A percentile compares a stretch with the other conserved stretches of the same genome.
These are phyloP conservation scores for Schwanniomyces etchellsii DNA, from an alignment of 1,139 yeast species.

Conservation along the genomic window DNA sequence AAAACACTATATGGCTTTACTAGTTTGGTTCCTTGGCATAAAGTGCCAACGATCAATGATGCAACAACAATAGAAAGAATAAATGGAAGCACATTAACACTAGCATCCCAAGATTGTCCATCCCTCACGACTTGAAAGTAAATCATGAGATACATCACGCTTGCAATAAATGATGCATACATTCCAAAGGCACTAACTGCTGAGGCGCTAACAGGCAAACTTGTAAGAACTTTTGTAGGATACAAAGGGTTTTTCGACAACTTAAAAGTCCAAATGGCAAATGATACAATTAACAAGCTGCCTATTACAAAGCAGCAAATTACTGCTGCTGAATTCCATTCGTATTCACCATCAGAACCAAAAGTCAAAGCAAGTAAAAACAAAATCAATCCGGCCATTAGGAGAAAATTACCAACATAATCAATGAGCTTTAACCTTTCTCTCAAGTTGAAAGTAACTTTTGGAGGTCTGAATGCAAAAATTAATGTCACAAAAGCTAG, in stretches of 20 bases:
- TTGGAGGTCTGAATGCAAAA: slow-evolving; percentile 53
- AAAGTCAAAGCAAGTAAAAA: slow-evolving; percentile 29
- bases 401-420: slow-evolving; percentile 25
- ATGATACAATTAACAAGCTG: slow-evolving; percentile 34
- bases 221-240: slow-evolving; percentile 33
- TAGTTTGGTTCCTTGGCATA: slow-evolving; percentile 39
- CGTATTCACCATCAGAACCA: slow-evolving; percentile 24
- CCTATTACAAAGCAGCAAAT: slow-evolving; percentile 52
- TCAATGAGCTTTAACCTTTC: slow-evolving; percentile 37
- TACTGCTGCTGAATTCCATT: slow-evolving; percentile 49
- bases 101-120: slow-evolving; percentile 50
- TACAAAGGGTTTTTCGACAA: slow-evolving; percentile 43
- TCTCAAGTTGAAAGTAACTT: slow-evolving; percentile 31
- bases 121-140: slow-evolving; percentile 51
- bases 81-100: slow-evolving; percentile 51
- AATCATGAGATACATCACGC: slow-evolving; percentile 41
- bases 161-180: slow-evolving; percentile 41
- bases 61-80: slow-evolving; percentile 47
- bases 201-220: slow-evolving; percentile 34
- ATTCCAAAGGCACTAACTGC: slow-evolving; percentile 30
- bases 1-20: slow-evolving; percentile 44
- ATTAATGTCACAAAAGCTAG: slow-evolving; percentile 41
- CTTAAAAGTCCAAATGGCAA: slow-evolving; percentile 44
- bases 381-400: slow-evolving; percentile 25
- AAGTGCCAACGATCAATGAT: slow-evolving; percentile 41